Conservation (phyloP, 305 asterid genomes). For the Fraxinus sp. region DNA sequence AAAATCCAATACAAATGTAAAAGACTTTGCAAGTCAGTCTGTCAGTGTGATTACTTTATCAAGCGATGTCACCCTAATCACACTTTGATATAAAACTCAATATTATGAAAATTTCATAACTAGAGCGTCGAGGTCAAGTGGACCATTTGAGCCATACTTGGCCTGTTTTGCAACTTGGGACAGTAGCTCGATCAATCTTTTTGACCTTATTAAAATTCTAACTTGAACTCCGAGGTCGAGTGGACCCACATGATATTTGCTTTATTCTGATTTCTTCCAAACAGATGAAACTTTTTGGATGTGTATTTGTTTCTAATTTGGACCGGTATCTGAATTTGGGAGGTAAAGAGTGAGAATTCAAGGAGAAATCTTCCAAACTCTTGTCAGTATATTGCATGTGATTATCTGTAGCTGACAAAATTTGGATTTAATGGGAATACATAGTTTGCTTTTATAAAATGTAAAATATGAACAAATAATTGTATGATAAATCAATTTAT, state of each 20-base stretch:
- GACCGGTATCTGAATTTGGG: background rate
- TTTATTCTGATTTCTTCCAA: background rate
- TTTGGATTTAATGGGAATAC: background rate
- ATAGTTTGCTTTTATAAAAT: background rate
- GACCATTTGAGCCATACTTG: background rate
- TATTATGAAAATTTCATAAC: no score
- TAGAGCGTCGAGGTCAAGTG: background rate
- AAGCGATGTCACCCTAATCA: background rate
- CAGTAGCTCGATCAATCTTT: background rate
- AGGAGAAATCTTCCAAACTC: background rate
- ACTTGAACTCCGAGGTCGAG: background rate
- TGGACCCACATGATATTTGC: background rate
- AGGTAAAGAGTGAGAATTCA: background rate
- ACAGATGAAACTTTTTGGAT: background rate
- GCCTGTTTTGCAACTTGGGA: background rate
- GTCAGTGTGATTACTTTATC: background rate
- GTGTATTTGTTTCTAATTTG: background rate
- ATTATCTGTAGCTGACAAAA: background rate
- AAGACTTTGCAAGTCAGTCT: background rate
- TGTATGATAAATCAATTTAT: background rate
- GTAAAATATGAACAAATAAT: slow-evolving; percentile 4
- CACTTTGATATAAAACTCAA: background rate
- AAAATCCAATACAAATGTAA: background rate
- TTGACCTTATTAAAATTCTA: background rate
- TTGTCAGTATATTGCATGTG: background rate